Conservation (phyloP, 2,329 filamentous ascomycete genomes). For the Trichophyton simii region DNA sequence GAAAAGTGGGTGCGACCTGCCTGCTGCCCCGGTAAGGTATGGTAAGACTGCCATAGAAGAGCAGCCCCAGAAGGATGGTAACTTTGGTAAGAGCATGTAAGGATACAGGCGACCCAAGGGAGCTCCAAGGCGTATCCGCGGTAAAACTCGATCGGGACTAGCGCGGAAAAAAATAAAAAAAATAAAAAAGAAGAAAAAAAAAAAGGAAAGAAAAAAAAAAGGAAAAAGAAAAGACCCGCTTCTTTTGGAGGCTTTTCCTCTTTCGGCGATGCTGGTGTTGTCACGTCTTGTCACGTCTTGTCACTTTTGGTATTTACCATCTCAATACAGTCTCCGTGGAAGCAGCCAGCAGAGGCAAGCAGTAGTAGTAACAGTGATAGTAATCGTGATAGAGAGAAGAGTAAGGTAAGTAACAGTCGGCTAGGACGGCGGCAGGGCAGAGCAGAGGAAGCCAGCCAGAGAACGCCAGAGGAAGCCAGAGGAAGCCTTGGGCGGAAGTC, state of each 20-base stretch:
- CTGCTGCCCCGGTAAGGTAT: too few species aligned
- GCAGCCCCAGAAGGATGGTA: background rate
- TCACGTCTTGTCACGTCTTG: background rate
- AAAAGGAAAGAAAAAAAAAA: background rate
- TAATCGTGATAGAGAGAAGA: background rate
- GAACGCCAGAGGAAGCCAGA: too few species aligned
- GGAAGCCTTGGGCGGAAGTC: too few species aligned
- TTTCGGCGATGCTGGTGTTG: too few species aligned
- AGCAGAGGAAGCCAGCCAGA: background rate
- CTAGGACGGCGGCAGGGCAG: background rate
- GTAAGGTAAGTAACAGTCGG: background rate
- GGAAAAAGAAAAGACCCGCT: background rate
- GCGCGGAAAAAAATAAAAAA: background rate
- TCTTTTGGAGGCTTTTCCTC: too few species aligned
- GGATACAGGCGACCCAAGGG: background rate
- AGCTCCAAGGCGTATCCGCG: conserved; percentile 7
- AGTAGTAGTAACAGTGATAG: too few species aligned
- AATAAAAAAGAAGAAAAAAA: background rate
- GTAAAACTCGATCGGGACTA: background rate
- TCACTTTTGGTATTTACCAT: background rate
- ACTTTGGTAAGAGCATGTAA: background rate
- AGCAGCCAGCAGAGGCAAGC: too few species aligned
- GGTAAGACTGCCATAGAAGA: too few species aligned
- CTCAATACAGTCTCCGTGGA: too few species aligned
- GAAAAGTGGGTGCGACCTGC: conserved; percentile 6